Conservation (phyloP, 1,284 basidiomycete genomes). For the Sporisorium iseilematis-ciliati region DNA sequence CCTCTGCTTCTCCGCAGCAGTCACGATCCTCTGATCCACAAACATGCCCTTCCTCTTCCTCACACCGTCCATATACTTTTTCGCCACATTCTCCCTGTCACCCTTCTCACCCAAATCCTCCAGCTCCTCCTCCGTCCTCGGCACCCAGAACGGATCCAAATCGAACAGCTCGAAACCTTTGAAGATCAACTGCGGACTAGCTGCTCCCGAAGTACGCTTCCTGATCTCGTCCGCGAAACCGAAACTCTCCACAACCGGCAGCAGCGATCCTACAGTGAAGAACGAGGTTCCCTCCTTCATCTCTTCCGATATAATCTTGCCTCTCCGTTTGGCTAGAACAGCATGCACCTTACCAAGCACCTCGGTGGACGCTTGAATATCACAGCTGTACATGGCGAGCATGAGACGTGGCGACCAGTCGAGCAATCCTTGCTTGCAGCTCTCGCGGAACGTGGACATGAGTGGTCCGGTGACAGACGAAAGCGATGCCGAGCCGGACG, state of each 20-base stretch:
- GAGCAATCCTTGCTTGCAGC: slow-evolving; percentile 86
- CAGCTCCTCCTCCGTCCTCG: slow-evolving; percentile 95
- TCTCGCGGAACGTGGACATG: slow-evolving; percentile 88
- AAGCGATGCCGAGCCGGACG: slow-evolving; percentile 74
- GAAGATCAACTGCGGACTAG: slow-evolving; percentile 95
- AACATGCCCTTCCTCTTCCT: slow-evolving; percentile 72
- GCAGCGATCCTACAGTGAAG: slow-evolving; percentile 87
- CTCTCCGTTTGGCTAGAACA: slow-evolving; percentile 89
- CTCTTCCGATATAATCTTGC: slow-evolving; percentile 93
- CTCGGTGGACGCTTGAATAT: slow-evolving; percentile 97
- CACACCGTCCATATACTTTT: slow-evolving; percentile 91
- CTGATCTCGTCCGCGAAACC: slow-evolving; percentile 98
- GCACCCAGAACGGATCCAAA: slow-evolving; percentile 96
- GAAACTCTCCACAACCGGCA: slow-evolving; percentile 98
- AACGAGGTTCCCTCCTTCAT: slow-evolving; percentile 98
- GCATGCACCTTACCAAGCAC: slow-evolving; percentile 98
- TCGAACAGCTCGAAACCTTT: slow-evolving; percentile 75
- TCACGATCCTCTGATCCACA: slow-evolving; percentile 62
- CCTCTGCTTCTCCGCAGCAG: slow-evolving; percentile 68
- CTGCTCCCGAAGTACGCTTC: slow-evolving; percentile 94
- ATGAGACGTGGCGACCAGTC: slow-evolving; percentile 98
- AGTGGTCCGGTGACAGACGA: slow-evolving; percentile 88
- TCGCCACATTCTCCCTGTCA: slow-evolving; percentile 92
- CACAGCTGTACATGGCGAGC: slow-evolving; percentile 98
- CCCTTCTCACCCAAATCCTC: slow-evolving; percentile 97